Evolutionary conservation across 495 filamentous ascomycete genomes (phyloP).

Genomic region (Penicillium desertorum): DNA sequence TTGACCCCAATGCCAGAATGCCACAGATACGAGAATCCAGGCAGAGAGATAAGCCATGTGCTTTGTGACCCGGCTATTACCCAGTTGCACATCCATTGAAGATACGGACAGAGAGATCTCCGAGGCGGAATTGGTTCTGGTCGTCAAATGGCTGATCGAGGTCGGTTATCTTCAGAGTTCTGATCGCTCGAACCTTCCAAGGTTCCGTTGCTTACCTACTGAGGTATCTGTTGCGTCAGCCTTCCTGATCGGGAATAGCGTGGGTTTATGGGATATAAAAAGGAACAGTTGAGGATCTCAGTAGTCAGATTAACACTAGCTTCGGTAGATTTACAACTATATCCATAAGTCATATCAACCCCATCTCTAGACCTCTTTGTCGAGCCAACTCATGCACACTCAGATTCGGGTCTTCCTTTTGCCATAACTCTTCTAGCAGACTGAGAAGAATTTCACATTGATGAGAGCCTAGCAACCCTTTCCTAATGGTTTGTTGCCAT

Average conservation of each 20-base stretch:
- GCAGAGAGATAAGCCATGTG: background rate
- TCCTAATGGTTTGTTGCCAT: constrained; percentile 22
- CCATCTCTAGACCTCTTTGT: constrained; percentile 29
- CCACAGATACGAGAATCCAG: background rate
- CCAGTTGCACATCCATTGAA: background rate
- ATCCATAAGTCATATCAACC: constrained; percentile 23
- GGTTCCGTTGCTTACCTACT: too few relatives aligned
- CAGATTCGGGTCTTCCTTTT: constrained; percentile 11
- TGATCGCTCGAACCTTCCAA: too few relatives aligned
- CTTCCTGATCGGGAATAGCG: too few relatives aligned
- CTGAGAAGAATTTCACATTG: constrained; percentile 26
- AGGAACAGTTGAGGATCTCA: background rate
- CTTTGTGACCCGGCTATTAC: background rate
- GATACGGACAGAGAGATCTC: background rate
- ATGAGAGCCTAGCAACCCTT: constrained; percentile 8
- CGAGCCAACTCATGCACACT: constrained; percentile 28
- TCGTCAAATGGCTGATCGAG: constrained; percentile 3
- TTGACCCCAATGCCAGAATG: background rate
- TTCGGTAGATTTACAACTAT: background rate
- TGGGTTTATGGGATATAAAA: too few relatives aligned
- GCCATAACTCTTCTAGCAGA: constrained; percentile 37
- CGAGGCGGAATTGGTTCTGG: background rate
- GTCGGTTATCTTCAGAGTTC: too few relatives aligned
- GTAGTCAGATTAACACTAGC: background rate
- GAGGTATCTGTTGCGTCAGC: too few relatives aligned